Percentiles rank a stretch among this genome's conserved stretches.
Conservation (phyloP, 371 early-diverging fungal genomes). For the Apophysomyces trapeziformis region DNA sequence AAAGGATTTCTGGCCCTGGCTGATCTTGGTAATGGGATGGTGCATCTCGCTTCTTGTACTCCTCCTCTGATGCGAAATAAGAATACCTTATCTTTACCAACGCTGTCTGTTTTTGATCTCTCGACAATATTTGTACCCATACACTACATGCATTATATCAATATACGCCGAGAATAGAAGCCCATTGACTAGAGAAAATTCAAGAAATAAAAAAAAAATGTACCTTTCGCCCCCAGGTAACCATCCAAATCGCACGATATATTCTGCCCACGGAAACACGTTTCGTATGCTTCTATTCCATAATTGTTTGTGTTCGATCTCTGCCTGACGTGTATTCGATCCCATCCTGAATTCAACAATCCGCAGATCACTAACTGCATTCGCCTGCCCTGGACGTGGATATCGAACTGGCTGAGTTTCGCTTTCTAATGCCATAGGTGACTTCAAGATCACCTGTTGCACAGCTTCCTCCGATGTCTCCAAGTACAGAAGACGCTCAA, state of each 20-base stretch:
- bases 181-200: neutral
- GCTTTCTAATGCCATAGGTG: neutral
- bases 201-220: neutral
- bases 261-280: slow-evolving; percentile 78
- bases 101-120: slow-evolving; percentile 63
- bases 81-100: slow-evolving; percentile 50
- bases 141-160: slow-evolving; percentile 35
- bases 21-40: slow-evolving; percentile 9
- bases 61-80: slow-evolving; percentile 8
- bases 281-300: slow-evolving; percentile 45
- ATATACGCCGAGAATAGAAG: no score
- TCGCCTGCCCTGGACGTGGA: slow-evolving; percentile 68
- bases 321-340: neutral
- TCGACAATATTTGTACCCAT: slow-evolving; percentile 74
- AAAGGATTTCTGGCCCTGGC: slow-evolving; percentile 54
- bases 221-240: slow-evolving; percentile 64
- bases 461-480: slow-evolving; percentile 69
- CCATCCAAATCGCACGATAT: slow-evolving; percentile 82
- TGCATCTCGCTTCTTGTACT: slow-evolving; percentile 1
- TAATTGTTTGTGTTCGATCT: slow-evolving; percentile 51
- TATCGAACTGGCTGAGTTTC: slow-evolving; percentile 44
- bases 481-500: slow-evolving; percentile 63
- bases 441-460: slow-evolving; percentile 60
- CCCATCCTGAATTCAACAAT: slow-evolving; percentile 58
- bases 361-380: slow-evolving; percentile 61